Base-by-base conservation (phyloP, 768 basidiomycete species). In the Phaffia tasmanica region DNA sequence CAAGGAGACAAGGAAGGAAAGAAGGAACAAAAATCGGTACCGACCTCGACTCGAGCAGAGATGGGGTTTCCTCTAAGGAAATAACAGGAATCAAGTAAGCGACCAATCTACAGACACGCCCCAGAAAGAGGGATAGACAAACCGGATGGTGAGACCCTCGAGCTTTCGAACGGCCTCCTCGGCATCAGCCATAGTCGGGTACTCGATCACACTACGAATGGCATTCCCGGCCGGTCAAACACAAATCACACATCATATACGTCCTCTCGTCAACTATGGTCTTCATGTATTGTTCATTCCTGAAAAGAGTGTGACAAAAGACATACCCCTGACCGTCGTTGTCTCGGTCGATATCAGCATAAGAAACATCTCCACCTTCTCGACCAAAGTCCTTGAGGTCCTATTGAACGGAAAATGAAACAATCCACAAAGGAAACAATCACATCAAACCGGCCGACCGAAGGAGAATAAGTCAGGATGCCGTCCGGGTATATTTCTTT, bases 341-440 rank as follows among this genome's bases (percentile, higher is more conserved):
- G 73, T 92, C 86, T 49, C 90, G 86, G 75, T 98, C 93, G 69
- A 98, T 86, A 74, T 98, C 94, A 51, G 94, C 91, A 73, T 88
- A 97, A 23, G 88, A 89, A 66, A 97, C 90, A 74, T 85, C 88
- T 53, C 90, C 92, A 59, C 88, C 89, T 73, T 90, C 86, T 69
- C 94, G 89, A 72, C 92, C 94, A 69, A 93, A 97, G 75, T 98
- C 94, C 78, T 98, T 98, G 76, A 98, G 80, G 76, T 98, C 94
- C 94, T 98, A 74, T 47, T 63, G 62, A 62, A 55, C 63, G 27
- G 30, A 46, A 49, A 46, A 57, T 27, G 35, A 42, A 42, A 11
- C 35, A 42, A 11, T 42, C 35, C 35, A 42, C 35, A 42, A 11
- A 42, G 35, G 35, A 42, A 42, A 11, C 35, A 11, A 42, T 5